Evolutionary conservation across 2,329 filamentous ascomycete genomes (phyloP), one percentile per base, ranked within the genome.

Genomic region (Fusarium scirpi): DNA sequence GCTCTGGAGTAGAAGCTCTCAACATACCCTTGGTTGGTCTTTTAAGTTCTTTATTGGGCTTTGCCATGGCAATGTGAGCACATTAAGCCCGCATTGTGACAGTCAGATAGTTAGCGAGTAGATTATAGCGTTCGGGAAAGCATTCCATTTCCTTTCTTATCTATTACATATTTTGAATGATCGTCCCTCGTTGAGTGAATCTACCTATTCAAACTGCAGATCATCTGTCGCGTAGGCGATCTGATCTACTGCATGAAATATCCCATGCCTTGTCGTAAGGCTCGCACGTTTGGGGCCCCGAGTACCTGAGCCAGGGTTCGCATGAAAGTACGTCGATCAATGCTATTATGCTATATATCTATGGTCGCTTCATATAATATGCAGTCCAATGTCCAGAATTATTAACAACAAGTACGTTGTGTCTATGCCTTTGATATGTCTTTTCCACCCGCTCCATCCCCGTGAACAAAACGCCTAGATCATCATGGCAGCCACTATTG

Each of bases 401-500:
- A 38, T 38, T 18, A 22, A 34, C 27, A 63, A 16, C 15, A 54
- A 38, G 27, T 24, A 38, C 29, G 15, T n/a, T 25, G 15, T 25
- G 9, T 13, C 18, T 40, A 27, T 41, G 18, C 11, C 24, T 57
- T 29, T 9, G 10, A 25, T 11, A 34, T 16, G 4, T 58, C 45
- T 34, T 51, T 25, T 27, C 13, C 16, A n/a, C 16, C 18, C 43
- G 16, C 13, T 24, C 18, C 7, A 34, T 43, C 6, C 52, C 34
- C 66, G 27, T 60, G 53, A 41, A 47, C 47, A 32, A n/a, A 67
- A 66, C 62, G 18, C 65, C 63, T 40, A 78, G 47, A n/a, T 55
- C 60, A 65, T 71, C 70, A 54, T 71, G 61, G 54, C 74, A 76
- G 53, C 73, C 76, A 58, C 74, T 51, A 32, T 60, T 45, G 53